Percentiles rank a stretch among this genome's conserved stretches.
phyloP scores from a whole-genome alignment of 306 rosid genomes.

The Inga oerstediana region DNA sequence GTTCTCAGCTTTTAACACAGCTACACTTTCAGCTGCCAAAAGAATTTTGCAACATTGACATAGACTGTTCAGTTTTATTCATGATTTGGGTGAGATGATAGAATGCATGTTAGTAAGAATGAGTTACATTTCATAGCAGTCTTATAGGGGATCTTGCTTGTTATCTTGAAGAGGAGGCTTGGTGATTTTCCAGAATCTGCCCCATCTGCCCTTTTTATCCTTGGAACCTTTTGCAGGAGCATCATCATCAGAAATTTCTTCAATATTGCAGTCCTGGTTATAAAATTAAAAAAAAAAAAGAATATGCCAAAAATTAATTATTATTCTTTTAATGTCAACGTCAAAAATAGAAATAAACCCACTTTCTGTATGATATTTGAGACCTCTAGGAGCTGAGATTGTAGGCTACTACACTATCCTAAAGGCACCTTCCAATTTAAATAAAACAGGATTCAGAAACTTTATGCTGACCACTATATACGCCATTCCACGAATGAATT shows the following conservation, averaged over 20 bases:
- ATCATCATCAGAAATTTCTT: conserved; percentile 58
- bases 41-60: conserved; percentile 14
- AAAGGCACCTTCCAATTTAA: no score
- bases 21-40: conserved; percentile 59
- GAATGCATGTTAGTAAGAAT: neutral
- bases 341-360: neutral
- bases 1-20: conserved; percentile 64
- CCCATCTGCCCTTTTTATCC: conserved; percentile 59
- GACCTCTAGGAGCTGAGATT: no score
- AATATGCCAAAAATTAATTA: no score
- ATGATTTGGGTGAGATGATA: neutral
- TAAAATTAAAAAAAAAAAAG: no score
- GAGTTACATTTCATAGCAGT: conserved; percentile 56
- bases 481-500: no score
- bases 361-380: no score
- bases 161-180: conserved; percentile 51
- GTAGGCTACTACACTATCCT: no score
- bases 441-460: no score
- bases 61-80: no score
- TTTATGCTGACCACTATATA: no score
- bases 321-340: no score
- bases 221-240: conserved; percentile 52
- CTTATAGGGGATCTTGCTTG: conserved; percentile 60
- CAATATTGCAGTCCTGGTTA: conserved; percentile 58
- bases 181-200: conserved; percentile 52